Evolutionary conservation across 106 monocot genomes (phyloP).

Genomic region (Vanilla planifolia): DNA sequence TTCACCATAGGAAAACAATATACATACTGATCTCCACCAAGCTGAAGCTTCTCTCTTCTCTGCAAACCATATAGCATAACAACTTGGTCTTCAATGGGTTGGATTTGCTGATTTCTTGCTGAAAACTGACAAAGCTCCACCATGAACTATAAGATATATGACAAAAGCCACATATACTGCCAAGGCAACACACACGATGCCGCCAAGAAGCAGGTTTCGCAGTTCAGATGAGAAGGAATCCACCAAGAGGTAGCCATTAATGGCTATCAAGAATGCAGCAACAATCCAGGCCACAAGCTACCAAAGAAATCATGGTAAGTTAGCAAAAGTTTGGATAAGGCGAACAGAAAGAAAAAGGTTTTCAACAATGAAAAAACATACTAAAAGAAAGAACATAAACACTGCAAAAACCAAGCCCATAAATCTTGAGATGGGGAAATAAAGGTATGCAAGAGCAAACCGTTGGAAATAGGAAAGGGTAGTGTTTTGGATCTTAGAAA

Average conservation of each 20-base stretch:
- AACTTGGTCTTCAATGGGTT: background rate
- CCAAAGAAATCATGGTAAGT: background rate
- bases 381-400: no score
- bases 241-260: slow-evolving; percentile 51
- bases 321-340: background rate
- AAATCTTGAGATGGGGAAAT: no score
- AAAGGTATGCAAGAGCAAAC: no score
- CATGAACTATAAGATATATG: slow-evolving; percentile 27
- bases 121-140: slow-evolving; percentile 2
- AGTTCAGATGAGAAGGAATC: slow-evolving; percentile 43
- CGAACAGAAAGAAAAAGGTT: no score
- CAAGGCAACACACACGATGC: slow-evolving; percentile 14
- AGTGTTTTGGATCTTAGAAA: no score
- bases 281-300: slow-evolving; percentile 42
- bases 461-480: no score
- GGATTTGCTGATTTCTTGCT: slow-evolving; percentile 2
- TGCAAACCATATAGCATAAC: no score
- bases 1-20: no score
- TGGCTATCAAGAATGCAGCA: slow-evolving; percentile 37
- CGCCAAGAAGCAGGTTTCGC: slow-evolving; percentile 16
- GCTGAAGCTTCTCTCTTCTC: no score
- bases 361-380: no score
- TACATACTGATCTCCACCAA: no score
- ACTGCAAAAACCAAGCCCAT: no score
- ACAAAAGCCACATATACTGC: slow-evolving; percentile 31